Base-by-base conservation (phyloP, 345 rosid genomes). In the Cochlearia excelsa region DNA sequence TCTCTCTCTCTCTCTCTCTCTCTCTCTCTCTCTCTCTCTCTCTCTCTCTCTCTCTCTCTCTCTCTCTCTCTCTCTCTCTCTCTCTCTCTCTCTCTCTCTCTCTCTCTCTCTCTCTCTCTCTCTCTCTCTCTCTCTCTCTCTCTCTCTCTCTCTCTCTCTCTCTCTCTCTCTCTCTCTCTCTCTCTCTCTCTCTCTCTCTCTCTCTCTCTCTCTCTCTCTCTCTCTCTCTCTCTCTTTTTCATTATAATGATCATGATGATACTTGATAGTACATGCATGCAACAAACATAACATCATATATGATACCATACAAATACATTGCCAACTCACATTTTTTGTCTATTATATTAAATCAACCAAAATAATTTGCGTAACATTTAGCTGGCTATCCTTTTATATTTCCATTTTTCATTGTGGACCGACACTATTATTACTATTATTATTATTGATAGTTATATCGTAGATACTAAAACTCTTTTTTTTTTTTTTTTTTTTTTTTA, bases 311-410 rank as follows among this genome's bases (percentile, higher is more conserved):
- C 43, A 51, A 45, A 52, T 53, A 40, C 11, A 33, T 33, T 63
- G 59, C 51, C 72, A 68, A 52, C 66, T 59, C 72, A 56, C n/a
- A 37, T 4, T 30, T 33, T 5, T 9, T 60, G 9, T 43, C 37
- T 37, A 46, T 30, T 26, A 53, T 16, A 16, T 16, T 16, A 54
- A 63, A 33, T 55, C 7, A 39, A 46, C 54, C 42, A 55, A 56
- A 51, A 51, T 41, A 49, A 7, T 54, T 61, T 56, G 64, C 58
- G 62, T 56, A 48, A 61, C 58, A 23, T 62, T 62, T 62, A 69
- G 74, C 68, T 69, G 64, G 58, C 64, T 69, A 67, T 69, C 74
- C 74, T 61, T 54, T 54, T 16, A 54, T 69, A 57, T 69, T 29
- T 48, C 51, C 46, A 27, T 47, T 61, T 55, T 61, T 54, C 51